Evolutionary conservation across 106 monocot genomes (phyloP).

Genomic region (Allium fistulosum): DNA sequence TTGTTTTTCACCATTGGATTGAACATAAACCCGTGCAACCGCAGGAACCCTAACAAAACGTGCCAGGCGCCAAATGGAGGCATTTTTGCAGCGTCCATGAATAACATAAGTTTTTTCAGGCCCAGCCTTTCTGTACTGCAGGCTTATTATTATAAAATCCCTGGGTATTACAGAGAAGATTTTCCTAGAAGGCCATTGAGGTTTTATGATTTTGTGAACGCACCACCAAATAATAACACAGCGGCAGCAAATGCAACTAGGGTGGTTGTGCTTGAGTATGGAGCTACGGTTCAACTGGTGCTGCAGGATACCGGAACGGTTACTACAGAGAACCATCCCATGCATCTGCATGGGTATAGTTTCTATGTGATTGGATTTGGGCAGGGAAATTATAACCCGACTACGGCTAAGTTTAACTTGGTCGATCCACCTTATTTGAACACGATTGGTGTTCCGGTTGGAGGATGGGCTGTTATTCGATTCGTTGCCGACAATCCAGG

Average conservation of each 20-base stretch:
- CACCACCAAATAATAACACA: conserved; percentile 28
- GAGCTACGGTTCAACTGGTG: conserved; percentile 21
- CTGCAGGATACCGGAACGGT: conserved; percentile 33
- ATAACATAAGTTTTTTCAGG: conserved; percentile 26
- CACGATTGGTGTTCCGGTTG: conserved; percentile 34
- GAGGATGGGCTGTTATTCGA: conserved; percentile 40
- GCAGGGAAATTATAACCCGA: conserved; percentile 28
- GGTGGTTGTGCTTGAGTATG: conserved; percentile 19
- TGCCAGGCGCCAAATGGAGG: conserved; percentile 24
- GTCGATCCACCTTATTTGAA: conserved; percentile 32
- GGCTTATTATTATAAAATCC: conserved; percentile 16
- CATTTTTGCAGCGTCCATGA: conserved; percentile 21
- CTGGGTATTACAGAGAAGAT: conserved; percentile 10
- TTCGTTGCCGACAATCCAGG: conserved; percentile 43
- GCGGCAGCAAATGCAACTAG: conserved; percentile 8
- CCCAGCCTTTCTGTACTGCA: conserved; percentile 18
- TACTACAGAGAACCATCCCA: conserved; percentile 35
- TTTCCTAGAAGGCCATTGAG: conserved; percentile 20
- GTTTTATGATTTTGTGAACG: conserved; percentile 25
- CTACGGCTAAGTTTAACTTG: conserved; percentile 23
- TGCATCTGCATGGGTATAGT: conserved; percentile 41
- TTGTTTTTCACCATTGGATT: conserved; percentile 33
- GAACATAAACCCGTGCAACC: conserved; percentile 16
- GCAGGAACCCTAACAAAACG: conserved; percentile 11
- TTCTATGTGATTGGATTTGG: conserved; percentile 41